Base-by-base conservation (phyloP, 2,329 filamentous ascomycete genomes). In the Lachnellula hyalina region DNA sequence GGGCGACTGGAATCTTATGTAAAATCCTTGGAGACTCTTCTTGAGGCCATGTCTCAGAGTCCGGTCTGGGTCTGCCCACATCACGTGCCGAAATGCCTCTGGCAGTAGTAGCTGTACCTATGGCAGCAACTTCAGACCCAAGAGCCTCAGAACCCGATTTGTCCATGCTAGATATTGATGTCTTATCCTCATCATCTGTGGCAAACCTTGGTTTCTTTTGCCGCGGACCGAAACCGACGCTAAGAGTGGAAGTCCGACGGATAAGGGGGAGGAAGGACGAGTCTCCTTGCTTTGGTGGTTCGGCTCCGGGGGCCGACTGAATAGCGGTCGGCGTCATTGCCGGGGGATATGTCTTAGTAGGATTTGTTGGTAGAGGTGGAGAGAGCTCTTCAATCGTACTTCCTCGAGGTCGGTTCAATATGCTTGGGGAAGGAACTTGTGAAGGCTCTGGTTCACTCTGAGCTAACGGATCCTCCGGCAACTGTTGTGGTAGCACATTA, bases 161-260 rank as follows among this genome's bases (percentile, higher is more conserved):
- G 2, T n/a, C 17, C 19, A 14, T 23, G 15, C 42, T 28, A 34
- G 6, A 34, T 44, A 12, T n/a, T 49, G 40, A 35, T 32, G 65
- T 62, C 11, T 65, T 64, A 17, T 63, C 61, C 23, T 66, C 64
- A 40, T 55, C 50, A 11, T 65, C 62, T 53, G 63, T 59, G 23
- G 65, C 54, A 47, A 65, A 64, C 51, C 62, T 62, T 53, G 58
- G 57, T 51, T 63, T 60, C 58, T 67, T 59, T 57, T 65, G 51
- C 58, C 65, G 57, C 51, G 67, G 55, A 53, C 64, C 59, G 64
- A 71, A 65, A 54, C 66, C 56, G n/a, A 75, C 63, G 42, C 77
- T 77, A 66, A 85, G 81, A 3, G 79, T 80, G 15, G 82, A 84
- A 14, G 75, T 76, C 34, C 80, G 75, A 46, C 80, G 75, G 55